These are phyloP conservation scores for Casuarina equisetifolia DNA, from an alignment of 306 rosid genomes.

Conservation along the genomic window DNA sequence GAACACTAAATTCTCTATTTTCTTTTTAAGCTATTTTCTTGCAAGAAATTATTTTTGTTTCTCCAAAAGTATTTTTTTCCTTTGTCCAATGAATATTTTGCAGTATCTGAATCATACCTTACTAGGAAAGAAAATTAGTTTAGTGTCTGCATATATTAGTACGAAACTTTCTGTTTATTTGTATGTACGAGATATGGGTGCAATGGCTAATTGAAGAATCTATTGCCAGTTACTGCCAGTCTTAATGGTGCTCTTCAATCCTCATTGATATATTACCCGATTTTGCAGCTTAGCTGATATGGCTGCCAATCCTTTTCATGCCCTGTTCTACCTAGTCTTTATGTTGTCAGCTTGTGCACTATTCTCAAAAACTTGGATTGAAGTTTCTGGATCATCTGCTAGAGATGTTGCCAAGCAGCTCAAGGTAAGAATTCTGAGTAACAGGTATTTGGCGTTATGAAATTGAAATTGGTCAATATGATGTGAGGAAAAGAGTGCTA, in stretches of 20 bases:
- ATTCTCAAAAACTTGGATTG: slow-evolving; percentile 96
- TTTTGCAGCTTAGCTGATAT: slow-evolving; percentile 89
- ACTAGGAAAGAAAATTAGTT: neutral
- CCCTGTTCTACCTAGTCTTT: slow-evolving; percentile 81
- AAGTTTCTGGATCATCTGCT: slow-evolving; percentile 97
- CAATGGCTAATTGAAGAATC: neutral
- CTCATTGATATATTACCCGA: slow-evolving; percentile 12
- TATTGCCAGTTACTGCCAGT: neutral
- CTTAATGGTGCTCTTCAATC: neutral
- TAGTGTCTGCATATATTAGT: neutral
- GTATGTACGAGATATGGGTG: neutral
- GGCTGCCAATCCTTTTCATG: slow-evolving; percentile 97
- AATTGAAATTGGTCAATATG: neutral
- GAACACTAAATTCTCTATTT: neutral
- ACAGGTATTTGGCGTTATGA: neutral
- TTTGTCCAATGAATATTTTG: neutral
- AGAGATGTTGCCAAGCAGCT: slow-evolving; percentile 92
- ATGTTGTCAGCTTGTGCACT: slow-evolving; percentile 90
- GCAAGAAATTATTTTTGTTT: neutral
- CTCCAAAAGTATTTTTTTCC: neutral
- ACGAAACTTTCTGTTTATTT: no score
- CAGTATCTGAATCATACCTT: neutral
- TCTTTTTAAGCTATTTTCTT: neutral
- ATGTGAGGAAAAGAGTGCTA: neutral
- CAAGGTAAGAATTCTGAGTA: slow-evolving; percentile 48